Conservation (phyloP, 371 early-diverging fungal species). For the Apophysomyces sp. region DNA sequence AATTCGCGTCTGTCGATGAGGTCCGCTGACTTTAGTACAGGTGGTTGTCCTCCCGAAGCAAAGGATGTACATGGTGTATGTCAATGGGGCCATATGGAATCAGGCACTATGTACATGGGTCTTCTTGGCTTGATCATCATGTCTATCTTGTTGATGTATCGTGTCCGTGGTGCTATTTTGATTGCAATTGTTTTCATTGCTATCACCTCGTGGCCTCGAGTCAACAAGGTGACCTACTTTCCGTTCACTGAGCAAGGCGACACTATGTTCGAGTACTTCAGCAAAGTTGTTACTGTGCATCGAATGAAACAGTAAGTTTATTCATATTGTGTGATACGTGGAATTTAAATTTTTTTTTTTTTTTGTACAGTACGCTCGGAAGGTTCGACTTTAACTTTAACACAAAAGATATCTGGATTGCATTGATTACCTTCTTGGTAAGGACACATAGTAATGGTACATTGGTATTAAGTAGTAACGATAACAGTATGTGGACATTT, state of each 20-base stretch:
- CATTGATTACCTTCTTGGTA: slow-evolving; percentile 68
- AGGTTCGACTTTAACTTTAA: slow-evolving; percentile 60
- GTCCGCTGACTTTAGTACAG: neutral
- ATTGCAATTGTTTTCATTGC: slow-evolving; percentile 69
- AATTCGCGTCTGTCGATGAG: neutral
- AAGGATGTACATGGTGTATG: slow-evolving; percentile 53
- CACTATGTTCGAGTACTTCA: slow-evolving; percentile 65
- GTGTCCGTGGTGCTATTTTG: slow-evolving; percentile 71
- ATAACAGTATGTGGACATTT: slow-evolving; percentile 65
- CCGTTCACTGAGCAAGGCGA: slow-evolving; percentile 64
- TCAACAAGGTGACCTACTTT: slow-evolving; percentile 69
- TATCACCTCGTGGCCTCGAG: slow-evolving; percentile 63
- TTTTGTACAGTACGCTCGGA: slow-evolving; percentile 40
- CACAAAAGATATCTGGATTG: slow-evolving; percentile 68
- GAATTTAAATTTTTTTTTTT: no score
- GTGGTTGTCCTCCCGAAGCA: slow-evolving; percentile 56
- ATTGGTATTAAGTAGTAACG: no score
- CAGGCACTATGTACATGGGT: slow-evolving; percentile 69
- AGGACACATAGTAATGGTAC: neutral
- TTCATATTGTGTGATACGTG: no score
- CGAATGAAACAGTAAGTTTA: slow-evolving; percentile 38
- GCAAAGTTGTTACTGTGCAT: slow-evolving; percentile 65
- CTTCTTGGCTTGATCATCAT: slow-evolving; percentile 73
- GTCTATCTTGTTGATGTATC: slow-evolving; percentile 56
- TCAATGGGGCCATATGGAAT: slow-evolving; percentile 56